Conservation (phyloP, 2,329 filamentous ascomycete species). For the Sporothrix variecibatus region DNA sequence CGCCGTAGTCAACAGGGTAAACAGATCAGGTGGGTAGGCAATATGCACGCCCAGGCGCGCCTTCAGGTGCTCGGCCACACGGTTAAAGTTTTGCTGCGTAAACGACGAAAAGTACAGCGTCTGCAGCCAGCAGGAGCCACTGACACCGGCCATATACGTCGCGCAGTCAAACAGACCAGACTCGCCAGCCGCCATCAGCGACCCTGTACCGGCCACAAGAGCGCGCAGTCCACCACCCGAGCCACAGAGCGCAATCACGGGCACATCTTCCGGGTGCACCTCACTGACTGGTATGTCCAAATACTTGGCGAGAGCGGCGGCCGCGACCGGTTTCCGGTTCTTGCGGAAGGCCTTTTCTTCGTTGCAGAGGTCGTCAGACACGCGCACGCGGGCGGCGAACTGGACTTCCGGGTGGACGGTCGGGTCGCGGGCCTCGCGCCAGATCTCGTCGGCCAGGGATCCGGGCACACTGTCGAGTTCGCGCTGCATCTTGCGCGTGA, state of each 20-base stretch:
- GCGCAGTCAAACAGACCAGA: constrained; percentile 90
- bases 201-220: constrained; percentile 86
- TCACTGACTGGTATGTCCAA: constrained; percentile 69
- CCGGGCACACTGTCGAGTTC: constrained; percentile 87
- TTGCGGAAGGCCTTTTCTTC: constrained; percentile 77
- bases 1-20: constrained; percentile 78
- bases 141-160: constrained; percentile 94
- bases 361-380: constrained; percentile 74
- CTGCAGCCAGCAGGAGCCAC: constrained; percentile 95
- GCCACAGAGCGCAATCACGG: constrained; percentile 89
- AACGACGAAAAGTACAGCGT: constrained; percentile 83
- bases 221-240: constrained; percentile 90
- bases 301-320: constrained; percentile 77
- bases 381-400: constrained; percentile 77
- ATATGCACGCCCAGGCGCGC: constrained; percentile 83
- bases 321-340: constrained; percentile 68
- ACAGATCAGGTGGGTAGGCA: constrained; percentile 83
- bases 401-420: constrained; percentile 82
- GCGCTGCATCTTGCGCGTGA: constrained; percentile 78
- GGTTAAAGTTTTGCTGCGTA: constrained; percentile 64
- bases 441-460: constrained; percentile 89
- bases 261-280: constrained; percentile 90
- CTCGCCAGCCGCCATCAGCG: constrained; percentile 79
- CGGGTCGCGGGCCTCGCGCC: constrained; percentile 85
- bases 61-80: constrained; percentile 82